phyloP scores from a whole-genome alignment of 306 rosid species.

The Fragaria iinumae region DNA sequence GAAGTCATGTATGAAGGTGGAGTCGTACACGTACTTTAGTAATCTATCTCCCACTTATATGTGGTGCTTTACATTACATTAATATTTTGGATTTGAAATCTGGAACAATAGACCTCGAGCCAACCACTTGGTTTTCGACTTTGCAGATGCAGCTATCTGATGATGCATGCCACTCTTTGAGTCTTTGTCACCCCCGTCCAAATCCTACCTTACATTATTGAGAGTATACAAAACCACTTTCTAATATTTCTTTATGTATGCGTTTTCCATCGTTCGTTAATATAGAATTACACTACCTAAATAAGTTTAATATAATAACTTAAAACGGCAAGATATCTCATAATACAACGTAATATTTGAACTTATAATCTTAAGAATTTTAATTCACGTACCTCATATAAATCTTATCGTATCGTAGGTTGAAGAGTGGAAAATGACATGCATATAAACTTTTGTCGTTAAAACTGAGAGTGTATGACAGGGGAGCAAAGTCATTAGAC shows the following conservation, averaged over 20 bases:
- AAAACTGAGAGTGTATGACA: neutral
- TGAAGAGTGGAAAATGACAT: neutral
- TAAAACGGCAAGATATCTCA: no score
- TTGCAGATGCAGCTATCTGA: neutral
- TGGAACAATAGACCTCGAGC: neutral
- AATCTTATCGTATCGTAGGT: neutral
- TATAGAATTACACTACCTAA: no score
- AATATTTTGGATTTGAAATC: neutral
- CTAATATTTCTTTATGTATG: no score
- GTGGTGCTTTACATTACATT: neutral
- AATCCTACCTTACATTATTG: neutral
- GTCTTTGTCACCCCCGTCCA: neutral
- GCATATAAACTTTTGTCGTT: neutral
- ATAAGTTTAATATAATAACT: no score
- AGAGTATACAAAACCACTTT: neutral
- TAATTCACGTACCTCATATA: accelerated
- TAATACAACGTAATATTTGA: no score
- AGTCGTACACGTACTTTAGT: neutral
- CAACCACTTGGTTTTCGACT: neutral
- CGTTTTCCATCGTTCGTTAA: no score
- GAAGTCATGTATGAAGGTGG: neutral
- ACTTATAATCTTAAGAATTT: no score
- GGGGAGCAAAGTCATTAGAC: neutral
- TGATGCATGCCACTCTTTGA: neutral
- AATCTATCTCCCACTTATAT: neutral